Base-by-base conservation (phyloP, 805 yeast genomes). In the Lipomyces yamanashiensis region DNA sequence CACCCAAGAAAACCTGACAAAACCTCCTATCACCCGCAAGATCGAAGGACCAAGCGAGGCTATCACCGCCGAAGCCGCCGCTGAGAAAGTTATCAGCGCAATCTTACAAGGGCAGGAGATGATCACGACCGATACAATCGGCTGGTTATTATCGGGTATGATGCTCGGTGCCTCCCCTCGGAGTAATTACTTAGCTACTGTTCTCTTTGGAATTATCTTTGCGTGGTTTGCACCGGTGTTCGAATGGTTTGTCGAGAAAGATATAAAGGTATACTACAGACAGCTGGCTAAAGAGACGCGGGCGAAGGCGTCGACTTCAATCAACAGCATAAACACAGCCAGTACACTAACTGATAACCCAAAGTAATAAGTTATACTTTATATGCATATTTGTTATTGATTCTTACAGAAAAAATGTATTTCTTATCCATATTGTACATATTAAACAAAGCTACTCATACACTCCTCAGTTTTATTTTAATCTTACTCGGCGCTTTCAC, bases 1-100 rank as follows among this genome's bases (percentile, higher is more conserved):
- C 72, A 83, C 77, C 2, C 85, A 86, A 63, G 99, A 95, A 75
- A 88, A 92, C 73, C 76, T 77, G 61, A 88, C 96, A 1, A 95
- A 95, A 74, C 98, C 99, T 0, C 83, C 80, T 9, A 90, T 95
- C 61, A 92, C 98, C 0, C 84, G 81, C 67, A 76, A 76, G 39
- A 90, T 95, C 40, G 99, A 95, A 75, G 99, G 98, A 0, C 81
- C 96, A 0, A 88, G 96, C 4, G 74, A 72, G 4, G 85, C 97
- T 0, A 87, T 90, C 8, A 71, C 86, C 0, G 87, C 89, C 8
- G 86, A 83, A 17, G 79, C 79, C 51, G 91, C 96, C 71, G 87
- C 93, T 9, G 78, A 80, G 19, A 79, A 82, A 8, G 81, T 95
- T 1, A 70, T 90, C 15, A 75, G 77, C 60, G 77, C 82, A 66